Evolutionary conservation across 1,284 basidiomycete genomes (phyloP).

Genomic region (Pseudozyma hubeiensis): DNA sequence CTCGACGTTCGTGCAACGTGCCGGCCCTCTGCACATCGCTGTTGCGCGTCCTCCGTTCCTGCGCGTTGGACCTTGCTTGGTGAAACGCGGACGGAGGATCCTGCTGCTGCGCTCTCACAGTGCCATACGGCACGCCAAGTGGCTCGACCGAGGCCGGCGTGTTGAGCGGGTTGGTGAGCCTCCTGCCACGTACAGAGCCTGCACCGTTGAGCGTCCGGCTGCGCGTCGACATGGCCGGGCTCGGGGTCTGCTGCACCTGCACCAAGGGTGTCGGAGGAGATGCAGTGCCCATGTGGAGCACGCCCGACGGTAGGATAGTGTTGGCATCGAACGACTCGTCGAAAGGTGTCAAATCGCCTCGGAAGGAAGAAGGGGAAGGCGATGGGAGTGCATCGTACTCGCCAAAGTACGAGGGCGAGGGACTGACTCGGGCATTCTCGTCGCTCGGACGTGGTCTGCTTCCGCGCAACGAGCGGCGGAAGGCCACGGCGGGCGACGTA

Average conservation of each 20-base stretch:
- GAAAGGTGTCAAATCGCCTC: slow-evolving; percentile 13
- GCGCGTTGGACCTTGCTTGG: slow-evolving; percentile 6
- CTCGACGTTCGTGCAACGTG: slow-evolving; percentile 29
- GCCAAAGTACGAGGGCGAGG: slow-evolving; percentile 40
- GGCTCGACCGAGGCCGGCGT: slow-evolving; percentile 20
- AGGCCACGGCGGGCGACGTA: slow-evolving; percentile 30
- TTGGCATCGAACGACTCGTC: slow-evolving; percentile 14
- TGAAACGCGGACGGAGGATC: slow-evolving; percentile 8
- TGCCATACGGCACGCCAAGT: slow-evolving; percentile 1
- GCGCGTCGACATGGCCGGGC: slow-evolving; percentile 49
- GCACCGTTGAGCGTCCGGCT: slow-evolving; percentile 38
- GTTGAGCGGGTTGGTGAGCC: slow-evolving; percentile 39
- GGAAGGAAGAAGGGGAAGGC: slow-evolving; percentile 20
- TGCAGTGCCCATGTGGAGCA: slow-evolving; percentile 25
- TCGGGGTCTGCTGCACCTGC: slow-evolving; percentile 27
- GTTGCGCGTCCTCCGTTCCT: slow-evolving; percentile 4
- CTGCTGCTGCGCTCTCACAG: neutral
- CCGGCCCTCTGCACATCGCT: slow-evolving; percentile 12
- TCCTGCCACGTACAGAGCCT: slow-evolving; percentile 24
- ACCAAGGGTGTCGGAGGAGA: slow-evolving; percentile 22
- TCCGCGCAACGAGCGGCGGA: slow-evolving; percentile 31
- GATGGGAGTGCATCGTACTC: slow-evolving; percentile 30
- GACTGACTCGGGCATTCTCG: slow-evolving; percentile 41
- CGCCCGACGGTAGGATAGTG: slow-evolving; percentile 25
- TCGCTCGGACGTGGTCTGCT: slow-evolving; percentile 35